Percentiles rank a stretch among this genome's conserved stretches.
Conservation (phyloP, 345 rosid genomes). For the Draba incana region DNA sequence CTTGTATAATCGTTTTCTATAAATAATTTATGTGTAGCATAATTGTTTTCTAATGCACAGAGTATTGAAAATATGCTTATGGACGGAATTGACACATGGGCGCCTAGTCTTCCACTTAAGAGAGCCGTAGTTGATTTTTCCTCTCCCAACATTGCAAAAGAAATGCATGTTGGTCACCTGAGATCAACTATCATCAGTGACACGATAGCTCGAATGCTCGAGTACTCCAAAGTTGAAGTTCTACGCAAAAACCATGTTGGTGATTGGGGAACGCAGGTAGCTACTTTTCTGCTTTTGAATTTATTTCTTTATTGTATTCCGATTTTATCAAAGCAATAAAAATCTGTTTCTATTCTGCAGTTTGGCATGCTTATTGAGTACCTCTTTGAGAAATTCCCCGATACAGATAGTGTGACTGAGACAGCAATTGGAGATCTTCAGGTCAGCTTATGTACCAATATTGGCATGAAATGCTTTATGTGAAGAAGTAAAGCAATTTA, state of each 20-base stretch:
- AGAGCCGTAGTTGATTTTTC: slow-evolving; percentile 87
- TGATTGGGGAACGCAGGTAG: slow-evolving; percentile 60
- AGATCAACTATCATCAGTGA: too few species aligned
- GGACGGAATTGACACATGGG: slow-evolving; percentile 72
- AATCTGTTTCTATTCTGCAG: slow-evolving; percentile 46
- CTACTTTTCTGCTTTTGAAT: slow-evolving; percentile 1
- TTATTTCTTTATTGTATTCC: not conserved
- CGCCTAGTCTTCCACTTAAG: slow-evolving; percentile 59
- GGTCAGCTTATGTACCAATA: slow-evolving; percentile 44
- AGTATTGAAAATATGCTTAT: slow-evolving; percentile 70
- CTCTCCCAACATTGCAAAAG: slow-evolving; percentile 90
- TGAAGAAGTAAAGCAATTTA: not conserved
- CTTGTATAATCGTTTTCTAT: not conserved
- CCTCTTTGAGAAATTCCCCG: slow-evolving; percentile 71
- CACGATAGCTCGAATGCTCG: too few species aligned
- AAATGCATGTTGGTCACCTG: slow-evolving; percentile 52
- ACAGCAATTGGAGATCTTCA: slow-evolving; percentile 81
- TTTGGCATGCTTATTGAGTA: slow-evolving; percentile 89
- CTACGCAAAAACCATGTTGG: too few species aligned
- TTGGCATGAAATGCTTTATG: not conserved
- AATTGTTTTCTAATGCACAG: slow-evolving; percentile 44
- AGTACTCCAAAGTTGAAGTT: too few species aligned
- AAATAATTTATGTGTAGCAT: not conserved
- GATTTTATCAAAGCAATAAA: too few species aligned
- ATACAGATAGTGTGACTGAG: slow-evolving; percentile 58